Conservation (phyloP, 805 yeast species). For the Metschnikowia continentalis region DNA sequence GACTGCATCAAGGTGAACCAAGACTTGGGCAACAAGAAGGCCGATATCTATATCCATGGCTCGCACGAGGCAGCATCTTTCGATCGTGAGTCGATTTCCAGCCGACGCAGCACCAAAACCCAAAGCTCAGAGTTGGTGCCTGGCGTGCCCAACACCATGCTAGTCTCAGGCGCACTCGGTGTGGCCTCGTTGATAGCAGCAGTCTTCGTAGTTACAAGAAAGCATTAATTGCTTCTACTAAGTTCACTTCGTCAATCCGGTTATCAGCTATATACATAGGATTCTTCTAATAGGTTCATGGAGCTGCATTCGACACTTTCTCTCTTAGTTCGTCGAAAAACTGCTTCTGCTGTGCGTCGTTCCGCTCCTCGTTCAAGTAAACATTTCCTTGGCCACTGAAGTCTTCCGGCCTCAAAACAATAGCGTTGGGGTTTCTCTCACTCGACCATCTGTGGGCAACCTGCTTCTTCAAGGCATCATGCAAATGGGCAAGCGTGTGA, state of each 20-base stretch:
- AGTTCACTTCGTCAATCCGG: not conserved
- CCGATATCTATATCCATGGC: constrained; percentile 67
- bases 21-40: constrained; percentile 50
- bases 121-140: constrained; percentile 24
- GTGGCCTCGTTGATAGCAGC: constrained; percentile 46
- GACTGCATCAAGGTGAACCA: constrained; percentile 66
- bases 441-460: constrained; percentile 43
- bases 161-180: constrained; percentile 61
- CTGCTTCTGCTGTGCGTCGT: constrained; percentile 42
- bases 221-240: constrained; percentile 26
- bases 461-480: constrained; percentile 33
- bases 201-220: constrained; percentile 14
- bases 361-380: constrained; percentile 48
- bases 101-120: constrained; percentile 20
- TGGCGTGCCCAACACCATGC: constrained; percentile 56
- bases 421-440: constrained; percentile 73
- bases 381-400: constrained; percentile 54
- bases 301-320: constrained; percentile 36
- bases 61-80: constrained; percentile 9
- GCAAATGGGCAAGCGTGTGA: constrained; percentile 37
- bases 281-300: constrained; percentile 14
- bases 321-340: constrained; percentile 44
- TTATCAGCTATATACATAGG: constrained; percentile 2
- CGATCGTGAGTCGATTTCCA: not conserved
- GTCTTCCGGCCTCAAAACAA: constrained; percentile 52